A percentile compares a stretch with the other conserved stretches of the same genome.
Conservation (phyloP, 1,284 basidiomycete genomes). For the Filobasidium uniguttulatum region DNA sequence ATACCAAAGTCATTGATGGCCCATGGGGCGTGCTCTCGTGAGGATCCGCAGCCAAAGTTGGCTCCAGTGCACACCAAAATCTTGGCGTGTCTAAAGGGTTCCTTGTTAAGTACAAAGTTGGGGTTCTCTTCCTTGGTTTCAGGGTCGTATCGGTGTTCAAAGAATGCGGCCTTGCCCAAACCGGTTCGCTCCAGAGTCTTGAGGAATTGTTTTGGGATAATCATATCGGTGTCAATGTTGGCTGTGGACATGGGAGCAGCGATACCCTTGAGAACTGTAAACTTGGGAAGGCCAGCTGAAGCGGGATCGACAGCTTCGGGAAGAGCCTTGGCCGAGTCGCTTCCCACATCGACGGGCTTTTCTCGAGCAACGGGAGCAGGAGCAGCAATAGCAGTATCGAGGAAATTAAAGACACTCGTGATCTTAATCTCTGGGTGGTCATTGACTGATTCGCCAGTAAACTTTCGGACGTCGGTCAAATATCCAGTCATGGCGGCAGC, state of each 20-base stretch:
- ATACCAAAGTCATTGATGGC: slow-evolving; percentile 94
- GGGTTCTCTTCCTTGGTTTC: slow-evolving; percentile 60
- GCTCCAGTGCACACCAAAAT: slow-evolving; percentile 77
- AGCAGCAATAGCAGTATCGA: slow-evolving; percentile 57
- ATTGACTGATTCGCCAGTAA: slow-evolving; percentile 44
- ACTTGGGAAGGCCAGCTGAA: slow-evolving; percentile 51
- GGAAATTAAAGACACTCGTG: slow-evolving; percentile 55
- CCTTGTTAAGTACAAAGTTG: slow-evolving; percentile 77
- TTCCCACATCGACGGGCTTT: slow-evolving; percentile 25
- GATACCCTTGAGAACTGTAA: slow-evolving; percentile 66
- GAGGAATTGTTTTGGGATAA: slow-evolving; percentile 91
- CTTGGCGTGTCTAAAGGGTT: slow-evolving; percentile 64
- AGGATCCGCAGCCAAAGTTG: slow-evolving; percentile 92
- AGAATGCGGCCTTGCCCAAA: slow-evolving; percentile 78
- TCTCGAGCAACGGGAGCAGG: slow-evolving; percentile 33
- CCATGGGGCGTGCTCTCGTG: slow-evolving; percentile 91
- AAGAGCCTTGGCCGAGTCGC: slow-evolving; percentile 31
- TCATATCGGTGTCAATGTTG: slow-evolving; percentile 94
- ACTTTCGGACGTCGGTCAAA: slow-evolving; percentile 76
- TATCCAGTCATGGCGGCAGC: slow-evolving; percentile 82
- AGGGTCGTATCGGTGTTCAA: slow-evolving; percentile 64
- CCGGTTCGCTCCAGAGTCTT: slow-evolving; percentile 91
- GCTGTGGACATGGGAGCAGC: slow-evolving; percentile 79
- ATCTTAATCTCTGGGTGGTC: slow-evolving; percentile 49
- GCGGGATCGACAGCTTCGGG: slow-evolving; percentile 45